These are phyloP conservation scores for Remersonia thermophila DNA, from an alignment of 2,329 filamentous ascomycete genomes.

Conservation along the genomic window DNA sequence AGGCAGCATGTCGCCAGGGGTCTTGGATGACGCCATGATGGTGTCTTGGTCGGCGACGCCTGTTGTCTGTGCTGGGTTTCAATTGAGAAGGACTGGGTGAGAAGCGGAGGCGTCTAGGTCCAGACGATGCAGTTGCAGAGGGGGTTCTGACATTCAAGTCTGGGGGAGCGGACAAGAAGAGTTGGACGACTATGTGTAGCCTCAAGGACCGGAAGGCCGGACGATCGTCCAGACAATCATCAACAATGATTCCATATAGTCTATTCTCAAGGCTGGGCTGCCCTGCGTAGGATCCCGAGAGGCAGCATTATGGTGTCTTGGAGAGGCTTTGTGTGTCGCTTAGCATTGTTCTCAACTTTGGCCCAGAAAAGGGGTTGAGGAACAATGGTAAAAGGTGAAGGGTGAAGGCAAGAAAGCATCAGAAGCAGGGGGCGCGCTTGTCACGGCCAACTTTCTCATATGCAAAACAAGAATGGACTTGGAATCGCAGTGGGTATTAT, in stretches of 20 bases:
- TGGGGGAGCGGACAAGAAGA: too few species aligned
- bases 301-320: slow-evolving; percentile 1
- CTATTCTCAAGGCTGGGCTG: not conserved
- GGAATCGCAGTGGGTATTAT: too few species aligned
- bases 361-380: not conserved
- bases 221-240: too few species aligned
- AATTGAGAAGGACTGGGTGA: too few species aligned
- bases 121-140: too few species aligned
- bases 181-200: too few species aligned
- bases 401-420: slow-evolving; percentile 5
- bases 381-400: slow-evolving; percentile 16
- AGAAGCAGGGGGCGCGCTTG: slow-evolving; percentile 1
- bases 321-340: slow-evolving; percentile 12
- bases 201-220: too few species aligned
- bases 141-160: too few species aligned
- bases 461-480: too few species aligned
- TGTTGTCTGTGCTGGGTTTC: not conserved
- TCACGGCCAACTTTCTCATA: too few species aligned
- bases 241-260: not conserved
- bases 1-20: not conserved
- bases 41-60: not conserved
- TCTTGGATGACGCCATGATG: slow-evolving; percentile 1
- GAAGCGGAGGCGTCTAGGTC: too few species aligned
- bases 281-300: not conserved
- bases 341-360: slow-evolving; percentile 14